Conservation (phyloP, 805 yeast genomes). For the Metschnikowia anglica region DNA sequence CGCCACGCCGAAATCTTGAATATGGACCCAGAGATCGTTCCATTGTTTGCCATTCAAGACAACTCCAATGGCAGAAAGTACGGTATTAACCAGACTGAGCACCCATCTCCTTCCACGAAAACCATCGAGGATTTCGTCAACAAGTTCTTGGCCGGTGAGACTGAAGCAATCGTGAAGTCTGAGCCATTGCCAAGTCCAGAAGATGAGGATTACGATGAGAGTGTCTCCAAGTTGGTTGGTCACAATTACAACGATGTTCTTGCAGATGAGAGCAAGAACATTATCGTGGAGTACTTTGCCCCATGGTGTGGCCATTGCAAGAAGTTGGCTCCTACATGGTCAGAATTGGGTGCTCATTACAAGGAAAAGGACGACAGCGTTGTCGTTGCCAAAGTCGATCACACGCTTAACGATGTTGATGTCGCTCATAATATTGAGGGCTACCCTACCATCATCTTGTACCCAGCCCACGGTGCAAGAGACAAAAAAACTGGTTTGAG, state of each 20-base stretch:
- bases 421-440: constrained; percentile 68
- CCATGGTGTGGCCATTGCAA: constrained; percentile 99
- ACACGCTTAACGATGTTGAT: constrained; percentile 84
- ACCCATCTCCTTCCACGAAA: constrained; percentile 44
- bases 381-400: constrained; percentile 82
- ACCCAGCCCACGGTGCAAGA: constrained; percentile 67
- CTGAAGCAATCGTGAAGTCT: constrained; percentile 74
- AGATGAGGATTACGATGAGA: constrained; percentile 49
- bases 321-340: constrained; percentile 83
- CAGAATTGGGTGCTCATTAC: constrained; percentile 76
- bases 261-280: constrained; percentile 57
- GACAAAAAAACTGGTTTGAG: constrained; percentile 45
- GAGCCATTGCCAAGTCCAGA: constrained; percentile 85
- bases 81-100: constrained; percentile 62
- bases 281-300: constrained; percentile 88
- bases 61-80: constrained; percentile 65
- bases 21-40: constrained; percentile 76
- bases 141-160: constrained; percentile 60
- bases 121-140: constrained; percentile 62
- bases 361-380: constrained; percentile 54
- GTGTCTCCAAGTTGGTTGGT: constrained; percentile 78
- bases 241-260: constrained; percentile 74
- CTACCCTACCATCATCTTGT: constrained; percentile 88
- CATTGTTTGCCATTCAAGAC: constrained; percentile 88
- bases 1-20: constrained; percentile 84